Evolutionary conservation across 2,329 filamentous ascomycete species (phyloP), one percentile per base, ranked within the genome.

Genomic region (Verticillium klebahnii): DNA sequence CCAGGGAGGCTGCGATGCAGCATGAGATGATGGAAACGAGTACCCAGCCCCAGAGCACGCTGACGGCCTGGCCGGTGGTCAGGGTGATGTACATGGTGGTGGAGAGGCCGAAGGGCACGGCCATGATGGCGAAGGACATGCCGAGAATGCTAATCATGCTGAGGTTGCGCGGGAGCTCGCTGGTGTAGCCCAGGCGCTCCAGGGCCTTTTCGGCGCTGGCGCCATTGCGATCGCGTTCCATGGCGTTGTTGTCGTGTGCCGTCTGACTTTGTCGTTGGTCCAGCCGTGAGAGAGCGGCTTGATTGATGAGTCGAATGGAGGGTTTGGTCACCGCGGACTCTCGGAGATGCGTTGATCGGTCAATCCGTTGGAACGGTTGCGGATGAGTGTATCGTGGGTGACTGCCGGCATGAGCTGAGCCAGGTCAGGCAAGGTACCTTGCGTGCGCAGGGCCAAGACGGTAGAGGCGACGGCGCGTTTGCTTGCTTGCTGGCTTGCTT

Each of bases 101-200:
- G 34, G 81, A 85, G 40, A 90, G 78, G 39, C 88, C 88, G 67
- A 87, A 89, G 1, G 87, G 87, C 12, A 87, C 87, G 12, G 88
- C 88, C 87, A 91, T 91, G 72, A 92, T 91, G 59, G 88, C 89
- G 70, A 91, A 91, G 55, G 87, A 89, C 65, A 77, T 67, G 58
- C 89, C 89, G 55, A 91, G 77, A 32, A 91, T 85, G 69, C 85
- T 88, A 4, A 81, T 61, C 68, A 76, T 76, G 62, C 78, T 81
- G 63, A 83, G 83, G 69, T 81, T 82, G 57, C 81, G 77, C 67
- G 78, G 73, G 15, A 83, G 72, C 68, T 83, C 78, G 67, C 81
- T 78, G 70, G 78, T 80, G 61, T 82, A 77, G 56, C 80, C 80
- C 52, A 82, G 70, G 15, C 75, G 71, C 63, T 76, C 76, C 17